Evolutionary conservation across 441 rosid genomes (phyloP).

Genomic region (Pelargonium cotyledonis): DNA sequence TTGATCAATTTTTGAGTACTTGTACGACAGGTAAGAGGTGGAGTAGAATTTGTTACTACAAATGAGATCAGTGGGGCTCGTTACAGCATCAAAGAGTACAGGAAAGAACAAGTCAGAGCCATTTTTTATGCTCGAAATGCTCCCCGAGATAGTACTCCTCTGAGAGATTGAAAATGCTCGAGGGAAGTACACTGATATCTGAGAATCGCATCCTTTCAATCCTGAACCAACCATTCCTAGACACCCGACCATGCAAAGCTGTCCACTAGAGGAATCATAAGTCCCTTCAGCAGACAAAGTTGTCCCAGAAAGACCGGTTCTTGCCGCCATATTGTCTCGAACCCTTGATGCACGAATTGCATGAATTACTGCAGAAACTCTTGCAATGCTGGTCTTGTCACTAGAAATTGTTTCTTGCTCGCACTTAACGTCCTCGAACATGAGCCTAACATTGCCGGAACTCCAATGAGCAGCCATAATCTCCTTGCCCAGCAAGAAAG

Average conservation of each 20-base stretch:
- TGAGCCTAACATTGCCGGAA: conserved; percentile 1
- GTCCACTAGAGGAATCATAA: conserved; percentile 14
- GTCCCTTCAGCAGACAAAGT: conserved; percentile 20
- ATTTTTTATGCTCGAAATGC: too few species aligned
- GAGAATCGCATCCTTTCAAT: conserved; percentile 1
- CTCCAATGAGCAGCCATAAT: neutral
- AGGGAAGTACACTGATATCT: conserved; percentile 17
- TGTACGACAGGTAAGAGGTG: too few species aligned
- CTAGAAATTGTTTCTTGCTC: neutral
- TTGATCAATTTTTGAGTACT: too few species aligned
- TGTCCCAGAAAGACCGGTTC: conserved; percentile 17
- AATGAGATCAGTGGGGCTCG: too few species aligned
- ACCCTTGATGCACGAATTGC: too few species aligned
- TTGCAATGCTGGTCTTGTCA: too few species aligned
- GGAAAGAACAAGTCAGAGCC: too few species aligned
- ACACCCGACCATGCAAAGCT: conserved; percentile 22
- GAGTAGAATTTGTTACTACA: too few species aligned
- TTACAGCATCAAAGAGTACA: too few species aligned
- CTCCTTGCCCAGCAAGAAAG: conserved; percentile 15
- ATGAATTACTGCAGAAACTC: too few species aligned
- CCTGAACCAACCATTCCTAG: conserved; percentile 12
- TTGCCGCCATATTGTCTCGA: neutral
- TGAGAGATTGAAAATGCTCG: conserved; percentile 19
- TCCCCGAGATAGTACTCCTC: neutral
- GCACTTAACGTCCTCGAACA: conserved; percentile 17